phyloP scores from a whole-genome alignment of 768 basidiomycete genomes.

The Basidioascus undulatus region DNA sequence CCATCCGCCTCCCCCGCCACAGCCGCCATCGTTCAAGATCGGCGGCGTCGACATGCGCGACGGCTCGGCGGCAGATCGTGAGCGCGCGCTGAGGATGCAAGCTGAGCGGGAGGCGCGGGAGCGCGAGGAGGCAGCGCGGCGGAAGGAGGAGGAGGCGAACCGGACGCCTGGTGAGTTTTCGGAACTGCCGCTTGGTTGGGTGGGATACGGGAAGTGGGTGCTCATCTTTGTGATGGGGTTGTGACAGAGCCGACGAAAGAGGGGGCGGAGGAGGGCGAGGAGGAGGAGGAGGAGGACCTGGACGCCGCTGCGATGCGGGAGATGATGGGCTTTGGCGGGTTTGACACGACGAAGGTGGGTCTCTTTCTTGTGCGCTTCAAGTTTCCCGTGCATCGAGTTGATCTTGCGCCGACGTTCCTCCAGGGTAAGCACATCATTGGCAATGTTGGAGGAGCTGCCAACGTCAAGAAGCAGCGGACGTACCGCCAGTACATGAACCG shows the following conservation, averaged over 20 bases:
- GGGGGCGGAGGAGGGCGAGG: constrained; percentile 13
- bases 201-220: no score
- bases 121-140: no score
- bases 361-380: background rate
- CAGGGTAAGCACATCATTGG: constrained; percentile 56
- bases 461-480: constrained; percentile 62
- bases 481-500: constrained; percentile 98
- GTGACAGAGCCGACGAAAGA: constrained; percentile 10
- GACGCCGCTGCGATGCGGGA: constrained; percentile 63
- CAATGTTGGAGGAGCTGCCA: constrained; percentile 46
- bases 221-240: no score
- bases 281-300: constrained; percentile 27
- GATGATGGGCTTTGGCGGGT: constrained; percentile 65
- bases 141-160: no score
- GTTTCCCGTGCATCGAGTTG: background rate
- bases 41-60: no score
- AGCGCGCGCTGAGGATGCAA: no score
- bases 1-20: no score
- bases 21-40: no score
- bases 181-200: no score
- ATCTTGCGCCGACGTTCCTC: background rate
- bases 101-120: no score
- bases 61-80: no score
- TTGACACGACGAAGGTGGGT: constrained; percentile 62
- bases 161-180: no score